Evolutionary conservation across 768 basidiomycete genomes (phyloP), one percentile per base, ranked within the genome.

Genomic region (Neoboletus brunneissimus): DNA sequence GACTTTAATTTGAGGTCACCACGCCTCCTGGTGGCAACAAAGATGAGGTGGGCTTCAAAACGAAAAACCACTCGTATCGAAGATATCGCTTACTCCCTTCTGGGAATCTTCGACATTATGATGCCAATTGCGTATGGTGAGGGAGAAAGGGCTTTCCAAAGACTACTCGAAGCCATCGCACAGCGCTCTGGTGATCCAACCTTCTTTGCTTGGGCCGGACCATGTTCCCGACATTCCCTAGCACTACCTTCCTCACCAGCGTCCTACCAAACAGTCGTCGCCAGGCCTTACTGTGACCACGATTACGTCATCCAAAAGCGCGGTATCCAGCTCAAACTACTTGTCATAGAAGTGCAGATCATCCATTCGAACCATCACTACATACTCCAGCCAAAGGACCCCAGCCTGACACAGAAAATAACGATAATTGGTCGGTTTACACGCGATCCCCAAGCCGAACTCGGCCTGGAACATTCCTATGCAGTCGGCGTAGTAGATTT

Each of bases 11-110:
- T 34, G 4, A 46, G 52, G 38, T 59, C 59, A 9, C 18, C 43
- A 20, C 8, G 11, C 34, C 35, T 54, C 42, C 45, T 59, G 41
- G 58, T 61, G 22, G 59, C 49, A 16, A 48, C 48, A 5, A 60
- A 60, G 53, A 61, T 61, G 60, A 25, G n/a, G 16, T 61, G 59
- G 60, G 60, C 60, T 4, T 49, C 60, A 0, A 61, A 45, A 35
- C 60, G 60, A 11, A 56, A 50, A 29, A 53, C 60, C 0, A 61
- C 60, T 0, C 59, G 60, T 4, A 22, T 50, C 10, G 59, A 61
- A 35, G 60, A 61, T 7, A 20, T 22, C 3, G 53, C 59, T 16
- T 60, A 60, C 40, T 60, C 35, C 6, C 58, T 60, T 2, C 18
- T 60, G 4, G 59, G 59, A 8, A 46, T 61, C 40, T 60, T 61